Evolutionary conservation across 306 rosid genomes (phyloP).

Genomic region (Cotoneaster glaucophyllus): DNA sequence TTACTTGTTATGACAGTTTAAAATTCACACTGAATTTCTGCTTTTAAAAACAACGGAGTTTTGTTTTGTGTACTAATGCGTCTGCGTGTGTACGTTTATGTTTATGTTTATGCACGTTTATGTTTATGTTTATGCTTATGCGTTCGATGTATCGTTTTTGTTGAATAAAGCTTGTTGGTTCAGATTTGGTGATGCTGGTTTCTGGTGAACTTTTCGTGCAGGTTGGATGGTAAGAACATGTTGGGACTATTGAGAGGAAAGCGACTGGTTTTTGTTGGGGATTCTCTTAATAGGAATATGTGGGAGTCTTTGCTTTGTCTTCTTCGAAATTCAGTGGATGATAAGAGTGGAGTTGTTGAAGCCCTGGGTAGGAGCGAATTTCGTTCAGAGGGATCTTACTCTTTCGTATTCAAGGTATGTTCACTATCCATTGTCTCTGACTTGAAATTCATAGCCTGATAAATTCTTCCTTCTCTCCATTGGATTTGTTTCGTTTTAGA

Average conservation of each 20-base stretch:
- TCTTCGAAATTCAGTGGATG: constrained; percentile 14
- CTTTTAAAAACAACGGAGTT: not conserved
- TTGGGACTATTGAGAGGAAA: constrained; percentile 22
- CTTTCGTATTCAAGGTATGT: constrained; percentile 14
- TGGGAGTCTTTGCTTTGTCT: constrained; percentile 25
- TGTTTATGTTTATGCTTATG: not conserved
- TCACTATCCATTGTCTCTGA: not conserved
- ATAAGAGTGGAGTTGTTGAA: constrained; percentile 14
- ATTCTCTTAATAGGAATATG: constrained; percentile 23
- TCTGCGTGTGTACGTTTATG: not conserved
- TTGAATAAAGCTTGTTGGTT: not conserved
- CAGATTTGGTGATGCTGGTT: not conserved
- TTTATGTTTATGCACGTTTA: not conserved
- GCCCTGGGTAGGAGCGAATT: constrained; percentile 2
- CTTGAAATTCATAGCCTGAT: not conserved
- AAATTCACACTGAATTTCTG: not conserved
- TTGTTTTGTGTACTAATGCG: not conserved
- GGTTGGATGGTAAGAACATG: constrained; percentile 12
- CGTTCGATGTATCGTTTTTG: not conserved
- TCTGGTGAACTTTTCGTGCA: constrained; percentile 2
- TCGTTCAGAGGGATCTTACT: constrained; percentile 9
- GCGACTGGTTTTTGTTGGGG: constrained; percentile 20
- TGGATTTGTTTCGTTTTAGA: not conserved
- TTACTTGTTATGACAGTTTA: not conserved
- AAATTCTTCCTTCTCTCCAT: not conserved